Evolutionary conservation across 768 basidiomycete species (phyloP), one percentile per base, ranked within the genome.

Genomic region (Obba rivulosa): DNA sequence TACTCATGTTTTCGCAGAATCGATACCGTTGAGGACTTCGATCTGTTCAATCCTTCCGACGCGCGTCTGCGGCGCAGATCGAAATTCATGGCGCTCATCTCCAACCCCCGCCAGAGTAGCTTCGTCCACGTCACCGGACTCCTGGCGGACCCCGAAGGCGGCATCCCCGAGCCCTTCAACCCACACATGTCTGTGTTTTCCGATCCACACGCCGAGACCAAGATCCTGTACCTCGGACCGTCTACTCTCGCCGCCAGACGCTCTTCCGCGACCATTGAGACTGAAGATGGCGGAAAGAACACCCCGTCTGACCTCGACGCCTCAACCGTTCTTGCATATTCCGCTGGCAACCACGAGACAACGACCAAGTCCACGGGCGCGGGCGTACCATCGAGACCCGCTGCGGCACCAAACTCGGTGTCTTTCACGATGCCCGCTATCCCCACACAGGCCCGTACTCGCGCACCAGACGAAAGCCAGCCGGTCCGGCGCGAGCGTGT

Each of bases 11-110:
- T 21, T 31, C 24, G 16, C 48, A 83, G 83, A 8, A 58, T 81
- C 20, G 82, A 84, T 53, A 59, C 64, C 0, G 55, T 73, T 0
- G 80, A 82, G 56, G 77, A 80, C 57, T 81, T 83, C 57, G 63
- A 63, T 38, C 58, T 65, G n/a, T 65, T 83, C 50, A 58, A 57
- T 73, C 35, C 56, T 50, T 20, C 58, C 57, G 40, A 48, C 41
- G 24, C 55, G 57, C 41, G 53, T 53, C 34, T 36, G 57, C 62
- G 50, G 23, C 66, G 67, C 38, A 60, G 69, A 36, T 76, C 78
- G 2, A 62, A 62, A n/a, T 59, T 78, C 20, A 69, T 62, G 16
- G 58, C 67, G 23, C 59, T 80, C 45, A 80, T 84, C 39, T 74
- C 80, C 41, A 77, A 79, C 51, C 79, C 79, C 22, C 57, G 75